Conservation (phyloP, 2,329 filamentous ascomycete species). For the Meredithiella fracta region DNA sequence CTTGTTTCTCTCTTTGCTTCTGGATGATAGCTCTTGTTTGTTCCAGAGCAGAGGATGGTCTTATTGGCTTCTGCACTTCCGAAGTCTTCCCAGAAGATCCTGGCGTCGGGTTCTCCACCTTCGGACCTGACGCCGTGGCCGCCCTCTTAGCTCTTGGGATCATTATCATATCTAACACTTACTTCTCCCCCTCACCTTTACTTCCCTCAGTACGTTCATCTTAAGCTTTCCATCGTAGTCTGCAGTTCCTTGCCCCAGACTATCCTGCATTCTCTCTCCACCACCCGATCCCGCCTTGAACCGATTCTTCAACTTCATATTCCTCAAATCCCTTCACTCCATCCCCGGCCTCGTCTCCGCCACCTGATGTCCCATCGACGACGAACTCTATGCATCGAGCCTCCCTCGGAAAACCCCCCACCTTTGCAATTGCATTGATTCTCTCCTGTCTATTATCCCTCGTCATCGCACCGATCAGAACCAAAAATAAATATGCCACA, state of each 20-base stretch:
- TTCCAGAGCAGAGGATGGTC: background rate
- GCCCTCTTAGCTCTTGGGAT: slow-evolving; percentile 23
- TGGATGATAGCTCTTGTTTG: background rate
- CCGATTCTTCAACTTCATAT: slow-evolving; percentile 52
- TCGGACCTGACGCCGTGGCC: slow-evolving; percentile 17
- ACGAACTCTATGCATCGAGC: slow-evolving; percentile 58
- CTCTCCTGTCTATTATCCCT: slow-evolving; percentile 4
- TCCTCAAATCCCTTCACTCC: slow-evolving; percentile 55
- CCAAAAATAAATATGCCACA: background rate
- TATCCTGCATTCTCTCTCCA: slow-evolving; percentile 45
- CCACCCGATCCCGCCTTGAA: slow-evolving; percentile 42
- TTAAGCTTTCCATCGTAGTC: slow-evolving; percentile 32
- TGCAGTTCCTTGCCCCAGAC: slow-evolving; percentile 45
- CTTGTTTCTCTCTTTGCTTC: background rate
- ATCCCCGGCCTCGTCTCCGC: slow-evolving; percentile 49
- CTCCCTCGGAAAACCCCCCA: slow-evolving; percentile 27
- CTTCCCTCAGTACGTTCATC: slow-evolving; percentile 28
- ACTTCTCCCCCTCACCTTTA: slow-evolving; percentile 25
- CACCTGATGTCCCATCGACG: slow-evolving; percentile 62
- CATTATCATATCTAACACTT: slow-evolving; percentile 37
- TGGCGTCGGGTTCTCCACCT: background rate
- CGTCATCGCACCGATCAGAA: background rate
- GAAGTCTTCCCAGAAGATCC: background rate
- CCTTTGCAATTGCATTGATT: slow-evolving; percentile 17
- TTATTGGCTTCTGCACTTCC: background rate